Percentiles rank a stretch among this genome's conserved stretches.
Conservation (phyloP, 179 eudicot genomes). For the Nepenthes alata region DNA sequence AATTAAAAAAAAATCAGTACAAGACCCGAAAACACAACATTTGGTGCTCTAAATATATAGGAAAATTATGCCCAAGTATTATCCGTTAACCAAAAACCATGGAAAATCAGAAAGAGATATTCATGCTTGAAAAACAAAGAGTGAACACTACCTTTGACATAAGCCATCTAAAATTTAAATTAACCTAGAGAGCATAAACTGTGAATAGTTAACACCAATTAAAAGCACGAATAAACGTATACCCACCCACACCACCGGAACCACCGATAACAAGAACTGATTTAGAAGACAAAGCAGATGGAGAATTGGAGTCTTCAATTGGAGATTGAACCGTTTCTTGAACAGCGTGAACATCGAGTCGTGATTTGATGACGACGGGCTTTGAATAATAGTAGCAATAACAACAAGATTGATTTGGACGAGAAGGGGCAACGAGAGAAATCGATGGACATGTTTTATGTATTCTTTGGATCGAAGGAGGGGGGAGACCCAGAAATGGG, state of each 20-base stretch:
- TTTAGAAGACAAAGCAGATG: conserved; percentile 35
- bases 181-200: background rate
- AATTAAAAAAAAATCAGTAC: no score
- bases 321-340: conserved; percentile 25
- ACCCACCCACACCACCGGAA: conserved; percentile 87
- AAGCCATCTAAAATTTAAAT: background rate
- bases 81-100: no score
- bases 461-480: conserved; percentile 16
- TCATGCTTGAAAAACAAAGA: no score
- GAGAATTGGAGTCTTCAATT: conserved; percentile 14
- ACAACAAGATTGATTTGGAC: conserved; percentile 5
- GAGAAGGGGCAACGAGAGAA: background rate
- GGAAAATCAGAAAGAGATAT: no score
- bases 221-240: background rate
- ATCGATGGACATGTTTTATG: background rate
- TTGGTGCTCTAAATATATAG: no score
- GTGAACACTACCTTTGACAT: no score
- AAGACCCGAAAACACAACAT: no score
- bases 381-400: conserved; percentile 5
- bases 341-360: conserved; percentile 23
- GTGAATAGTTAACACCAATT: background rate
- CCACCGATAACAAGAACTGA: conserved; percentile 84
- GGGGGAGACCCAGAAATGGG: conserved; percentile 17
- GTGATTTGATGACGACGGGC: background rate
- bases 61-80: no score